These are phyloP conservation scores for Termitomyces sp. DNA, from an alignment of 768 basidiomycete species.

Conservation along the genomic window DNA sequence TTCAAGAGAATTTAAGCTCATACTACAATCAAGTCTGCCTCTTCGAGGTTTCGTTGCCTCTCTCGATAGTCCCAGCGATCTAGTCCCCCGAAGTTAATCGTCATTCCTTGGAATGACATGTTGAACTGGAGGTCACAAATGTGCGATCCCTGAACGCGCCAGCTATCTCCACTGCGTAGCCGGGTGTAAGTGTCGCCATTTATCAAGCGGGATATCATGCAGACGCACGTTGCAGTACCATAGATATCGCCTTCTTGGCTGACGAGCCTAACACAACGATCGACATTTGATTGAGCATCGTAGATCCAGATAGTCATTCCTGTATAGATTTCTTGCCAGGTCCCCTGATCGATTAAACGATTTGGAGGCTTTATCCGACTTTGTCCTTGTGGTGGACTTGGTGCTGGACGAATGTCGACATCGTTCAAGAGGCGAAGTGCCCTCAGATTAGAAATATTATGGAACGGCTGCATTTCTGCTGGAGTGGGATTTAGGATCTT, in stretches of 20 bases:
- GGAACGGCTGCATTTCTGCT: constrained; percentile 34
- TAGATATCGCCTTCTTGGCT: constrained; percentile 57
- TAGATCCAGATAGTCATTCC: constrained; percentile 75
- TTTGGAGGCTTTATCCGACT: constrained; percentile 45
- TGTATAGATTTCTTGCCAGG: constrained; percentile 69
- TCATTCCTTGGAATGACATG: constrained; percentile 53
- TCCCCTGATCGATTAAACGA: constrained; percentile 53
- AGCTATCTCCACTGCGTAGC: constrained; percentile 64
- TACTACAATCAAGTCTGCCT: constrained; percentile 27
- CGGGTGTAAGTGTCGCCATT: not conserved
- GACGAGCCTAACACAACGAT: constrained; percentile 65
- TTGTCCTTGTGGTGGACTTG: constrained; percentile 36
- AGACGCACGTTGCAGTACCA: constrained; percentile 71
- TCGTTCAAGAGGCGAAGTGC: constrained; percentile 70
- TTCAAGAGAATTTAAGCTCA: not conserved
- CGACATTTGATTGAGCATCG: constrained; percentile 57
- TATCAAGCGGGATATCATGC: not conserved
- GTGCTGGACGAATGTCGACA: constrained; percentile 55
- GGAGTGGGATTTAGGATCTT: constrained; percentile 40
- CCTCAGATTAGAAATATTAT: constrained; percentile 55
- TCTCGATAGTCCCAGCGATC: constrained; percentile 70
- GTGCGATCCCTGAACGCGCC: constrained; percentile 67
- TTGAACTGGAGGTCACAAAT: constrained; percentile 71
- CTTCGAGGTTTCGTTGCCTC: constrained; percentile 56
- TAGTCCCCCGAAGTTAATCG: constrained; percentile 69